Percentiles rank a stretch among this genome's conserved stretches.
Evolutionary conservation across 2,329 filamentous ascomycete species (phyloP).

Genomic region (Gnomoniopsis sp.): DNA sequence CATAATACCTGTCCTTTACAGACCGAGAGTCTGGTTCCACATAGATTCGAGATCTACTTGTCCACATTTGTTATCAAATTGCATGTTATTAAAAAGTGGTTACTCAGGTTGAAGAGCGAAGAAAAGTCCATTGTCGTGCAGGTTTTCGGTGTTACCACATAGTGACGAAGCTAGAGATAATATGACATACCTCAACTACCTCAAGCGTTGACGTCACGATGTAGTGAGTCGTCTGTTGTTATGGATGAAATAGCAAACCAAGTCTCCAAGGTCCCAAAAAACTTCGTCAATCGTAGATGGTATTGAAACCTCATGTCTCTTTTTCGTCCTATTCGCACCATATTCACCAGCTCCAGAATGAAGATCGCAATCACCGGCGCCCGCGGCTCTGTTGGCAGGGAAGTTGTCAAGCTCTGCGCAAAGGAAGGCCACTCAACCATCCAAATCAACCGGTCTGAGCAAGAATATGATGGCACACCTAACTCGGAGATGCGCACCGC

Average conservation of each 20-base stretch:
- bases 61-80: no score
- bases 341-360: constrained; percentile 19
- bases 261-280: neutral
- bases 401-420: constrained; percentile 28
- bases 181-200: no score
- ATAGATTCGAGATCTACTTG: no score
- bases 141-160: no score
- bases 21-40: no score
- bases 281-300: neutral
- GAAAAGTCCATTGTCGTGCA: no score
- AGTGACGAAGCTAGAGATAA: no score
- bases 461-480: constrained; percentile 26
- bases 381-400: constrained; percentile 30
- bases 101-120: no score
- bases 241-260: neutral
- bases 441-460: constrained; percentile 31
- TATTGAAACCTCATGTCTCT: neutral
- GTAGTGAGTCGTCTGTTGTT: no score
- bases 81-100: no score
- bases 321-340: neutral
- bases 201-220: no score
- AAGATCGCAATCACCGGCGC: constrained; percentile 39
- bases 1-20: no score
- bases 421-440: constrained; percentile 30
- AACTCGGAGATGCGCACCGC: constrained; percentile 32